Evolutionary conservation across 2,329 filamentous ascomycete species (phyloP).

Genomic region (Macrophomina pseudophaseolina): DNA sequence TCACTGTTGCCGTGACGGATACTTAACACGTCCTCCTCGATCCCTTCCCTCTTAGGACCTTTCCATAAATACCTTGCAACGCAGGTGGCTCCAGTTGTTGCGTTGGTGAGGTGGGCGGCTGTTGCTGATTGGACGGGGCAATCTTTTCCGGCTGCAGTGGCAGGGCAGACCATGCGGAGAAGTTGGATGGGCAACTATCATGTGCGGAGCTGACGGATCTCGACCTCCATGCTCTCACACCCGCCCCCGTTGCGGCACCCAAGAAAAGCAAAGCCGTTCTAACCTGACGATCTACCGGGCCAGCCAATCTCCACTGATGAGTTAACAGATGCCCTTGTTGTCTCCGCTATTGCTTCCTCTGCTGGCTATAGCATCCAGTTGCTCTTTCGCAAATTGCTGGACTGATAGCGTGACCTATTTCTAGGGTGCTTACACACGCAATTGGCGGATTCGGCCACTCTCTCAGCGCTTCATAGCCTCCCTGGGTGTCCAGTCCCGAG

Average conservation of each 20-base stretch:
- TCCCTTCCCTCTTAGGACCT: slow-evolving; percentile 4
- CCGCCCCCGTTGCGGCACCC: slow-evolving; percentile 1
- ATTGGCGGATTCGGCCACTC: too few species aligned
- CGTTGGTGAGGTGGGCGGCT: slow-evolving; percentile 8
- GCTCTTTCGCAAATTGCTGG: too few species aligned
- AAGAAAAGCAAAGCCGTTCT: background rate
- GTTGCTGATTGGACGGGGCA: slow-evolving; percentile 6
- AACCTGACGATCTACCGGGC: background rate
- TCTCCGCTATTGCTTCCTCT: too few species aligned
- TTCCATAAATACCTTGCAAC: slow-evolving; percentile 15
- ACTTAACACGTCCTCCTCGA: slow-evolving; percentile 8
- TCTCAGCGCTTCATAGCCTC: too few species aligned
- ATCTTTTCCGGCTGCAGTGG: slow-evolving; percentile 13
- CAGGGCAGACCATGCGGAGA: slow-evolving; percentile 22
- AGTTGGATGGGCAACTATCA: slow-evolving; percentile 17
- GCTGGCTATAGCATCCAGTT: too few species aligned
- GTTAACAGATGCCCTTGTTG: background rate
- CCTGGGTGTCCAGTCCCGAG: background rate
- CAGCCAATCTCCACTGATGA: background rate
- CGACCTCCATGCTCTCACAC: background rate
- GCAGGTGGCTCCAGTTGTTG: slow-evolving; percentile 21
- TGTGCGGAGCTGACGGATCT: slow-evolving; percentile 21
- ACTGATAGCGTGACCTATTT: too few species aligned
- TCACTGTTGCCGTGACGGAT: slow-evolving; percentile 8
- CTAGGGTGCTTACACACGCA: too few species aligned